Base-by-base conservation (phyloP, 495 filamentous ascomycete genomes). In the Aspergillus biplanus region DNA sequence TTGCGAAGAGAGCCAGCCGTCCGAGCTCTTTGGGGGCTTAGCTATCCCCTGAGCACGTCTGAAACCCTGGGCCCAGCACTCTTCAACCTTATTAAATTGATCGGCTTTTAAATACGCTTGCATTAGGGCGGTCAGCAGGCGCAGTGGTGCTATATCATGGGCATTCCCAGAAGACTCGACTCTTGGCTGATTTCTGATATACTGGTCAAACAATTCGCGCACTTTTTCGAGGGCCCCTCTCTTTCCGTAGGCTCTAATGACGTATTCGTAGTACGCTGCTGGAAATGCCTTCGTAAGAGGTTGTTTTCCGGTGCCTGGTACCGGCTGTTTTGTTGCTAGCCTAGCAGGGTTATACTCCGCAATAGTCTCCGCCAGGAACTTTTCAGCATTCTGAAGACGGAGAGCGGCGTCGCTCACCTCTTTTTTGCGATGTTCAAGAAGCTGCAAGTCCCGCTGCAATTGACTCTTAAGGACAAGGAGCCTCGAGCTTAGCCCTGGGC, bases 61-160 rank as follows among this genome's bases (percentile, higher is more conserved):
- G 33, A 88, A 75, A 6, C 85, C 80, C 32, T 90, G 71, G 5
- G 84, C 61, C 92, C 92, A 96, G 44, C 81, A 89, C 60, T 83
- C 70, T 53, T 84, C 82, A 32, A 93, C 86, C 49, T 84, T 81
- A 31, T 83, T 75, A 61, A 83, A 82, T 35, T 89, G 78, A 8
- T 75, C 68, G 21, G 85, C 84, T 37, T 80, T 75, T 27, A 84
- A 71, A 68, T 90, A 80, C 5, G 83, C 76, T 3, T 79, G 69
- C 89, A 95, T 93, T 32, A 92, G 71, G 8, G 86, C 81, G 56
- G 81, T 80, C 12, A 94, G 73, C 50, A 93, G 75, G 9, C 73
- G 70, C 44, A 91, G 69, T 1, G 91, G 88, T 4, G 76, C 65
- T 8, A 60, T 49, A 32, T 63, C 78, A 34, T 34, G 59, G 52